Conservation (phyloP, 306 rosid genomes). For the Arachis stenosperma region DNA sequence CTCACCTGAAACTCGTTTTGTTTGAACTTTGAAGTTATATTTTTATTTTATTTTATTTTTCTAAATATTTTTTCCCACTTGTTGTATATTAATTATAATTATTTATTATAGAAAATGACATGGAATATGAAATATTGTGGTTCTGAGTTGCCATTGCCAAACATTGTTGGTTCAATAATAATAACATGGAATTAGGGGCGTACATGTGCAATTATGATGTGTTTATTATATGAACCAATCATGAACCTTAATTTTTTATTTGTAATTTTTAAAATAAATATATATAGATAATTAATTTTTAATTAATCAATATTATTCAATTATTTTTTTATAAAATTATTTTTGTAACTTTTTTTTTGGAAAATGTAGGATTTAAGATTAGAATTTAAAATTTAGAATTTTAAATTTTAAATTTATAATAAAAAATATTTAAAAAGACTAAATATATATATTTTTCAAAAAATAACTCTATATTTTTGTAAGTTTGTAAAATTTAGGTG, state of each 20-base stretch:
- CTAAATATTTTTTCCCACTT: background rate
- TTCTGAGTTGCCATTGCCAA: background rate
- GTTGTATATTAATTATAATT: slow-evolving; percentile 9
- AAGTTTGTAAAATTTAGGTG: background rate
- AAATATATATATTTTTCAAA: too few species aligned
- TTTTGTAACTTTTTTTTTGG: too few species aligned
- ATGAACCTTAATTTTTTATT: background rate
- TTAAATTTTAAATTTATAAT: too few species aligned
- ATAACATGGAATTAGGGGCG: background rate
- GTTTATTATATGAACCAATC: background rate
- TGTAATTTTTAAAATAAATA: background rate
- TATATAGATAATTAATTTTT: too few species aligned
- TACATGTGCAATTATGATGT: background rate
- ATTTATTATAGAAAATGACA: background rate
- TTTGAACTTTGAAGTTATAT: background rate
- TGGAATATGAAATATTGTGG: too few species aligned
- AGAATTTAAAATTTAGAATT: too few species aligned
- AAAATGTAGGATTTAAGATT: too few species aligned
- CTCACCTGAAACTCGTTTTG: background rate
- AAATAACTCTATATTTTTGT: background rate
- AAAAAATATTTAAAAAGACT: too few species aligned
- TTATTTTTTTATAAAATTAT: too few species aligned
- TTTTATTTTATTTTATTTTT: background rate
- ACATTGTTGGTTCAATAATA: background rate
- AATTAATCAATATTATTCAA: too few species aligned